Evolutionary conservation across 257 asterid genomes (phyloP), one percentile per base, ranked within the genome.

Genomic region (Capsicum chinense): DNA sequence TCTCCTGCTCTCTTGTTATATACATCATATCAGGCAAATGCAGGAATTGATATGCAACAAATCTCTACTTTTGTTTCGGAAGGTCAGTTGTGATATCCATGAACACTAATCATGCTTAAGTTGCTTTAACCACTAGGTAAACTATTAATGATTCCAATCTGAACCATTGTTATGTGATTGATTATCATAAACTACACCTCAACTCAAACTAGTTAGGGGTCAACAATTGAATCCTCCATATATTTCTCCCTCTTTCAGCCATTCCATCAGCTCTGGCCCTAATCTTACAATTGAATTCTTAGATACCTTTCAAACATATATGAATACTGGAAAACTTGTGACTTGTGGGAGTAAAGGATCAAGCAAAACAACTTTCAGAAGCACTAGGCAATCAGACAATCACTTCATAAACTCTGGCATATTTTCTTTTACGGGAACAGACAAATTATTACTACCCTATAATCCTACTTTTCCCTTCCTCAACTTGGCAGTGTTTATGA

Each of bases 151-250:
- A 70, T 35, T 42, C 79, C 56, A 70, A 42, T 70, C 15, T 70
- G 79, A 70, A 70, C 79, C 56, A 9, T 8, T 70, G 56, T 15
- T 42, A 70, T 70, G 79, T 70, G 79, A 42, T 70, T 42, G 79
- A 39, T 58, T 15, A 56, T 56, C 58, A 56, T 56, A 17, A 56
- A 56, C 58, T 56, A 56, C 58, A 56, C 58, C 58, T 3, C 58
- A 56, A 13, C 58, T 13, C 58, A 52, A 52, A 52, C 56, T 11
- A 52, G 56, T 52, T 9, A 52, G 56, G 56, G 56, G 13, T 52
- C 56, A 56, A 56, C 58, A 56, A 56, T 56, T 56, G 58, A 12
- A 12, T 56, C 58, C 58, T 56, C 58, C 13, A 56, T 56, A 56
- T 56, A 56, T 56, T 56, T 16, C 58, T 3, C 58, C 58, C 58